Conservation (phyloP, 108 stramenopile genomes). For the Cyclotella atomus region DNA sequence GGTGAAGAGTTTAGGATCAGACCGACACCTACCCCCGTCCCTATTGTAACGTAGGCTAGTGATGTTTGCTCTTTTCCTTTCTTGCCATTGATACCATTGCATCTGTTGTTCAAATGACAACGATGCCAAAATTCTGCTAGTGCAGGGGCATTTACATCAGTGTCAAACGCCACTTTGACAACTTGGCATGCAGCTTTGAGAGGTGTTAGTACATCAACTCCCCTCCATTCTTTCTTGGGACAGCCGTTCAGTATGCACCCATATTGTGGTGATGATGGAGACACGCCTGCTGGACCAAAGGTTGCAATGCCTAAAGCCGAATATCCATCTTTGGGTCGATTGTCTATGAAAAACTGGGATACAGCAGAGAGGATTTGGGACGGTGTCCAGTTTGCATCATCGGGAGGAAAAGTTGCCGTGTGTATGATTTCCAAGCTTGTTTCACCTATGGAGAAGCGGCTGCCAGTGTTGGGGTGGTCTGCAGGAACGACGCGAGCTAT, state of each 20-base stretch:
- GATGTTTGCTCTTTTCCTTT: conserved; percentile 44
- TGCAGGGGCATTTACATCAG: conserved; percentile 98
- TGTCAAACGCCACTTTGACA: conserved; percentile 75
- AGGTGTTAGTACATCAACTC: conserved; percentile 77
- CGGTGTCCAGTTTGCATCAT: conserved; percentile 46
- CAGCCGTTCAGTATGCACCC: conserved; percentile 88
- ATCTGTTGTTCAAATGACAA: background rate
- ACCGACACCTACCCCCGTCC: conserved; percentile 97
- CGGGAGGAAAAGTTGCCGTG: conserved; percentile 56
- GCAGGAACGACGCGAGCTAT: conserved; percentile 49
- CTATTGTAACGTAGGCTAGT: conserved; percentile 90
- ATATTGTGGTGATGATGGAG: conserved; percentile 57
- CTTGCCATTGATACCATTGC: background rate
- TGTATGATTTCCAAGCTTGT: conserved; percentile 43
- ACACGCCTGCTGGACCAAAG: conserved; percentile 92
- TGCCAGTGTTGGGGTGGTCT: conserved; percentile 38
- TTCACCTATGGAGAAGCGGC: conserved; percentile 30
- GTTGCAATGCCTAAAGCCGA: conserved; percentile 90
- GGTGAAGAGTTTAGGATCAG: conserved; percentile 83
- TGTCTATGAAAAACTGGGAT: conserved; percentile 49
- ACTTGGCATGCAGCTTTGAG: conserved; percentile 58
- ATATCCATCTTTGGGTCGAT: conserved; percentile 56
- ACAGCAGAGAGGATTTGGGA: conserved; percentile 53
- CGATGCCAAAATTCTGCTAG: conserved; percentile 82
- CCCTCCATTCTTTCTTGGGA: conserved; percentile 90